Base-by-base conservation (phyloP, 2,329 filamentous ascomycete species). In the Ascosphaera acerosa region DNA sequence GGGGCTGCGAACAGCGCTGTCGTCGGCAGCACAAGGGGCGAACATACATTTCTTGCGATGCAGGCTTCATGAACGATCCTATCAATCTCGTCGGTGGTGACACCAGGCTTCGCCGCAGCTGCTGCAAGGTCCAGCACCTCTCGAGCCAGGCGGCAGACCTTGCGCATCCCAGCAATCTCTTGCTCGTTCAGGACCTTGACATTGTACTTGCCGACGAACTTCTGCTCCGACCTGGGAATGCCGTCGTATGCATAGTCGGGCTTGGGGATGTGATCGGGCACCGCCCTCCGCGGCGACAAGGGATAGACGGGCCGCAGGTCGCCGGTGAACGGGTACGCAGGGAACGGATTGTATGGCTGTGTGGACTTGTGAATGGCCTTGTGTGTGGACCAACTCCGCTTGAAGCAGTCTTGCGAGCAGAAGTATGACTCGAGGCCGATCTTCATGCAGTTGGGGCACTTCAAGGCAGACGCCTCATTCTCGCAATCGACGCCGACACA, bases 381-480 rank as follows among this genome's bases (percentile, higher is more conserved):
- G 59, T 94, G 84, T 37, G 72, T 68, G 51, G 58, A 87, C 87
- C 87, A 97, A 61, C 81, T 97, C 53, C 71, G 74, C 64, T 92
- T 94, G 59, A 97, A 97, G 61, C 87, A 97, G 44, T 94, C 87
- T 53, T 97, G 87, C 17, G 81, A 81, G 60, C 87, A 97, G 58
- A 94, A 97, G 56, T 71, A 92, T 58, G 80, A 90, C 46, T 87
- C 78, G 48, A 82, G 73, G 33, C 75, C 77, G 28, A 82, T 59
- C 56, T 91, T 92, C 45, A 92, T 63, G 51, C 87, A 97, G 31
- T 78, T 94, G 33, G 87, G 87, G 53, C 87, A 97, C 53, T 94
- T 82, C 29, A 97, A 59, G 33, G 71, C 62, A 36, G 78, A 73
- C 34, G 82, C 82, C 39, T 84, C 73, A 39, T 92, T 91, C 25